These are phyloP conservation scores for Baorangia bicolor DNA, from an alignment of 768 basidiomycete species.

Conservation along the genomic window DNA sequence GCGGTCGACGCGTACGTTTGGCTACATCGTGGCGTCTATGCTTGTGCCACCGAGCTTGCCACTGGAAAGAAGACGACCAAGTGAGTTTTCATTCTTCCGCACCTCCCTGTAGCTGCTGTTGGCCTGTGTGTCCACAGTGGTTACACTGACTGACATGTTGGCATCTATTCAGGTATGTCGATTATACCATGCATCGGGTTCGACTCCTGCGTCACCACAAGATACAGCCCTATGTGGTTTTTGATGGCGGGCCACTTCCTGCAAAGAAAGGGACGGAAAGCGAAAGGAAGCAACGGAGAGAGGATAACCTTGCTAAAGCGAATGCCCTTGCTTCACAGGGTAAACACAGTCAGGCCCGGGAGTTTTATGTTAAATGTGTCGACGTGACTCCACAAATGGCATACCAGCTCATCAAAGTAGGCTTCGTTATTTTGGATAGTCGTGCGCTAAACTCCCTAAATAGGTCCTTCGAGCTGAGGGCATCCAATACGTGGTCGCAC, in stretches of 20 bases:
- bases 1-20: constrained; percentile 96
- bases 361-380: constrained; percentile 85
- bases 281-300: constrained; percentile 71
- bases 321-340: constrained; percentile 75
- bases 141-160: constrained; percentile 1
- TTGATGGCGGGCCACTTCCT: constrained; percentile 94
- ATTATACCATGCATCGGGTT: constrained; percentile 93
- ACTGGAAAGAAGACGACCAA: constrained; percentile 80
- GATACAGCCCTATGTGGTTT: constrained; percentile 89
- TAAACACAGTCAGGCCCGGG: constrained; percentile 76
- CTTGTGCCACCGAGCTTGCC: constrained; percentile 89
- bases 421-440: background rate
- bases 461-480: constrained; percentile 84
- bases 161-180: constrained; percentile 72
- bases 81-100: constrained; percentile 45
- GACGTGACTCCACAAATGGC: constrained; percentile 99
- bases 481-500: constrained; percentile 87
- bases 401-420: constrained; percentile 92
- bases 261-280: constrained; percentile 91
- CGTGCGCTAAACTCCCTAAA: constrained; percentile 3
- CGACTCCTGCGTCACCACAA: constrained; percentile 81
- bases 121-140: background rate
- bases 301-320: constrained; percentile 74
- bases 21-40: constrained; percentile 85
- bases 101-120: background rate